Conservation (phyloP, 371 early-diverging fungal species). For the Rhizopus microsporus region DNA sequence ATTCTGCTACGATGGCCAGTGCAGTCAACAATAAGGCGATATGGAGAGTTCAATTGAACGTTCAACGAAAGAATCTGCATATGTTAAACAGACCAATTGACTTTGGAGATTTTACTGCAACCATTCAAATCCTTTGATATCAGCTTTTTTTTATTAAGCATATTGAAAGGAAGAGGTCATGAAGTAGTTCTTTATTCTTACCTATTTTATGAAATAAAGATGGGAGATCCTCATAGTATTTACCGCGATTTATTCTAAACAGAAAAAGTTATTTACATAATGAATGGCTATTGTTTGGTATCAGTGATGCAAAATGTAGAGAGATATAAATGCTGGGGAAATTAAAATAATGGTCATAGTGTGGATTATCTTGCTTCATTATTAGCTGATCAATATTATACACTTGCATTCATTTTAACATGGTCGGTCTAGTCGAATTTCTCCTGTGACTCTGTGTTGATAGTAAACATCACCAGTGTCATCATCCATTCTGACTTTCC, state of each 20-base stretch:
- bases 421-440: not conserved
- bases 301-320: too few species aligned
- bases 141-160: not conserved
- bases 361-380: too few species aligned
- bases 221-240: too few species aligned
- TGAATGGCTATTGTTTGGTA: too few species aligned
- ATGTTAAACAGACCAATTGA: not conserved
- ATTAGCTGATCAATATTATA: too few species aligned
- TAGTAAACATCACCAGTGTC: constrained; percentile 13
- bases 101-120: not conserved
- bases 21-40: not conserved
- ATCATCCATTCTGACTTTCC: constrained; percentile 15
- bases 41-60: not conserved
- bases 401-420: too few species aligned
- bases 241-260: too few species aligned
- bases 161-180: not conserved
- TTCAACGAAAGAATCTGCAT: not conserved
- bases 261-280: too few species aligned
- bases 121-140: not conserved
- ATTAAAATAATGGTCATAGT: too few species aligned
- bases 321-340: too few species aligned
- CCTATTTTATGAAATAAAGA: not conserved
- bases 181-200: too few species aligned
- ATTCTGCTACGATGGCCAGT: not conserved
- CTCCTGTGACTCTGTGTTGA: constrained; percentile 8